Evolutionary conservation across 2,329 filamentous ascomycete genomes (phyloP).

Genomic region (Fusarium goolgardi): DNA sequence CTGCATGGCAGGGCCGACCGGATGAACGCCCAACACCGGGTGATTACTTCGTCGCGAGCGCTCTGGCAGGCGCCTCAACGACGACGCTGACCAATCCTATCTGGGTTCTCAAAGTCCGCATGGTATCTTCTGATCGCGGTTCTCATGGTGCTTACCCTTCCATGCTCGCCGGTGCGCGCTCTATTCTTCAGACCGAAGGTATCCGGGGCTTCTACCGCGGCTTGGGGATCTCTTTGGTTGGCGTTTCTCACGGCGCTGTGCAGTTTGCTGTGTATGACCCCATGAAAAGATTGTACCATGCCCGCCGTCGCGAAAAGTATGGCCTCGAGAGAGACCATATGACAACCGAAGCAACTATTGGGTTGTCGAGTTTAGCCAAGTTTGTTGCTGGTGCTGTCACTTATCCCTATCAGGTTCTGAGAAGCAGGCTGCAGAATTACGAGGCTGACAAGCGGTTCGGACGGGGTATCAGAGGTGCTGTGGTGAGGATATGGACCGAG

Average conservation of each 20-base stretch:
- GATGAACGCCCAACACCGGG: slow-evolving; percentile 56
- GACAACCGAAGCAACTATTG: slow-evolving; percentile 80
- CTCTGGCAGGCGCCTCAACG: slow-evolving; percentile 76
- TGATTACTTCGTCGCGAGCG: slow-evolving; percentile 86
- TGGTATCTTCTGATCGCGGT: slow-evolving; percentile 85
- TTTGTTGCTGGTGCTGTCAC: slow-evolving; percentile 89
- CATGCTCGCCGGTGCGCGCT: slow-evolving; percentile 75
- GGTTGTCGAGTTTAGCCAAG: slow-evolving; percentile 83
- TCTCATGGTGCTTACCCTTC: slow-evolving; percentile 83
- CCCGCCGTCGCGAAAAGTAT: slow-evolving; percentile 49
- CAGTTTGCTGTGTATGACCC: slow-evolving; percentile 97
- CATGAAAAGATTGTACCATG: slow-evolving; percentile 67
- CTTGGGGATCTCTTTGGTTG: slow-evolving; percentile 82
- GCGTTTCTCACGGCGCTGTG: slow-evolving; percentile 90
- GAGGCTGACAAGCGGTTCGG: slow-evolving; percentile 80
- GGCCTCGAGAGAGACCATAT: slow-evolving; percentile 54
- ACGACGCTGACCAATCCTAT: slow-evolving; percentile 91
- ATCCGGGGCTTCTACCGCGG: slow-evolving; percentile 87
- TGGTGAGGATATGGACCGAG: slow-evolving; percentile 77
- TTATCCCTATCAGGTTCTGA: slow-evolving; percentile 94
- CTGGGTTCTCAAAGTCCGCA: slow-evolving; percentile 98
- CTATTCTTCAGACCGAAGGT: slow-evolving; percentile 79
- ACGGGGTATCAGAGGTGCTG: slow-evolving; percentile 76
- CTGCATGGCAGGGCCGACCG: slow-evolving; percentile 38
- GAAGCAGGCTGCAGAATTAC: slow-evolving; percentile 90